These are phyloP conservation scores for Lipomyces starkeyi DNA, from an alignment of 805 yeast genomes.

Conservation along the genomic window DNA sequence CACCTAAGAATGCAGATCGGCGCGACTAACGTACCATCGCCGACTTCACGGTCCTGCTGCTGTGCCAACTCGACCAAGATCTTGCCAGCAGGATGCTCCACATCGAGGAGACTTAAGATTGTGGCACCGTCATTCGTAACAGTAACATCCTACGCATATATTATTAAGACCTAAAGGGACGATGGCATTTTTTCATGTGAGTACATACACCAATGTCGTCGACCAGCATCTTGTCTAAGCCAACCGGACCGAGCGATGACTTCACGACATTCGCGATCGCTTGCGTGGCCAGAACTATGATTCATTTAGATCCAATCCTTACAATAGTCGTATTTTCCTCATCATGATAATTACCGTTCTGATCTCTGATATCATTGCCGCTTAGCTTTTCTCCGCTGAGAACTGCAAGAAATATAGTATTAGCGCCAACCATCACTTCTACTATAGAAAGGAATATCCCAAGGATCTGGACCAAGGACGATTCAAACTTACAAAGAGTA, in stretches of 20 bases:
- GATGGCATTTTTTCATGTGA: not conserved
- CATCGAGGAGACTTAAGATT: slow-evolving; percentile 85
- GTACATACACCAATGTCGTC: slow-evolving; percentile 82
- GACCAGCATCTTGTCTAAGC: slow-evolving; percentile 96
- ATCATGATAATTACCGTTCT: slow-evolving; percentile 61
- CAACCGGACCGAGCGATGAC: slow-evolving; percentile 97
- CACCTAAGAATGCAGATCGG: not conserved
- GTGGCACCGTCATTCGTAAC: slow-evolving; percentile 99
- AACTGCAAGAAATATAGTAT: slow-evolving; percentile 47
- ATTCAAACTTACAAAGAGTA: slow-evolving; percentile 64
- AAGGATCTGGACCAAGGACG: not conserved
- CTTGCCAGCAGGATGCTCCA: slow-evolving; percentile 98
- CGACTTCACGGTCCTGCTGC: slow-evolving; percentile 98
- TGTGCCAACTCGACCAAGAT: slow-evolving; percentile 96
- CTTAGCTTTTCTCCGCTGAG: slow-evolving; percentile 94
- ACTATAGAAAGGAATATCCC: not conserved
- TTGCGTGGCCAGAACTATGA: slow-evolving; percentile 76
- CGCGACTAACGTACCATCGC: slow-evolving; percentile 67
- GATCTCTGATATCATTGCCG: slow-evolving; percentile 96
- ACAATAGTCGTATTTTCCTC: not conserved
- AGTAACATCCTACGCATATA: slow-evolving; percentile 68
- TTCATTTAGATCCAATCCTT: not conserved
- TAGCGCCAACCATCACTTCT: not conserved
- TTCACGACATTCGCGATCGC: slow-evolving; percentile 85
- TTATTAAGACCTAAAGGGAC: not conserved